These are phyloP conservation scores for Exobasidium cylindrosporum DNA, from an alignment of 1,284 basidiomycete species.

Conservation along the genomic window DNA sequence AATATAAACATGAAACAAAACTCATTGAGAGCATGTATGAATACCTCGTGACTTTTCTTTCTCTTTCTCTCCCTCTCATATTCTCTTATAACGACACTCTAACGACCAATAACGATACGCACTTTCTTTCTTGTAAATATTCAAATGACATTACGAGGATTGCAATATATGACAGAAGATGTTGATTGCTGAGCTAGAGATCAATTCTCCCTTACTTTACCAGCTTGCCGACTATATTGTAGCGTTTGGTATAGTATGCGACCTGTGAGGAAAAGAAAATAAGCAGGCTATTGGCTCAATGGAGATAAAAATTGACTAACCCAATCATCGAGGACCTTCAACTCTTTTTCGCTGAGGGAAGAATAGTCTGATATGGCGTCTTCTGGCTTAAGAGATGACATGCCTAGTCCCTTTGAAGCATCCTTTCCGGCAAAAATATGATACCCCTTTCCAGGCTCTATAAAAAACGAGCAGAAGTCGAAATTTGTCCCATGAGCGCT, in stretches of 20 bases:
- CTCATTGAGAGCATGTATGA: too few relatives aligned
- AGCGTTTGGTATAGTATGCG: constrained; percentile 52
- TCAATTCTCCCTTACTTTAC: constrained; percentile 13
- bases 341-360: constrained; percentile 69
- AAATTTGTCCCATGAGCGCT: neutral
- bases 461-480: neutral
- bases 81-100: neutral
- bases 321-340: constrained; percentile 88
- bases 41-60: constrained; percentile 1
- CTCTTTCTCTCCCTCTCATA: neutral
- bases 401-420: constrained; percentile 60
- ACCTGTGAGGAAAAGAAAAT: constrained; percentile 19
- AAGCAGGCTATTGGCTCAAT: neutral
- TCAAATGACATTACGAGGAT: neutral
- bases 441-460: constrained; percentile 48
- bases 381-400: constrained; percentile 78
- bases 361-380: constrained; percentile 88
- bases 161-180: too few relatives aligned
- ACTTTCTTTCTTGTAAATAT: neutral
- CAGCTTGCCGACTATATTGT: constrained; percentile 53
- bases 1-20: neutral
- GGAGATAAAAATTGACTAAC: constrained; percentile 20
- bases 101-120: neutral
- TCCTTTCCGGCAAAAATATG: constrained; percentile 77
- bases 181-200: neutral